Evolutionary conservation across 1,284 basidiomycete species (phyloP).

Genomic region (Trichosporon faecale): DNA sequence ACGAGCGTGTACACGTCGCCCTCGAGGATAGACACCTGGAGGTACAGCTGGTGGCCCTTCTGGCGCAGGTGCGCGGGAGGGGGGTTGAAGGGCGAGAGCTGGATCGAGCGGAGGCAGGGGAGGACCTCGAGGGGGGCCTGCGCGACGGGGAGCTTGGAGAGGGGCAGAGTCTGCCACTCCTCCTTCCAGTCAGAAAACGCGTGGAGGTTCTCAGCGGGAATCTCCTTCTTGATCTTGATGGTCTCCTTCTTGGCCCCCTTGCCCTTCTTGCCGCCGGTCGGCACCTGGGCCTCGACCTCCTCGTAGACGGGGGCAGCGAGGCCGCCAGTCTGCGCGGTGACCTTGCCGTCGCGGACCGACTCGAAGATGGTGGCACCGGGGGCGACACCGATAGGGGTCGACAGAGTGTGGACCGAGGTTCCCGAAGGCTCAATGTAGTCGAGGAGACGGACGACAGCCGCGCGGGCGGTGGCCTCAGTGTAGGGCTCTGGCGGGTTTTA

Average conservation of each 20-base stretch:
- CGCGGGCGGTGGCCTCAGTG: conserved; percentile 55
- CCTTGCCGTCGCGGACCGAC: conserved; percentile 52
- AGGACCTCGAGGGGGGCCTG: conserved; percentile 44
- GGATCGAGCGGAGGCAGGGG: conserved; percentile 54
- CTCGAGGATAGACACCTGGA: conserved; percentile 58
- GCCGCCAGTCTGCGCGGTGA: conserved; percentile 26
- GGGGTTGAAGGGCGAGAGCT: conserved; percentile 60
- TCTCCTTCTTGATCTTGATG: conserved; percentile 42
- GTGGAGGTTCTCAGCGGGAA: conserved; percentile 36
- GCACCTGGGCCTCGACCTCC: conserved; percentile 38
- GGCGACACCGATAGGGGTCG: conserved; percentile 52
- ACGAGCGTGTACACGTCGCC: conserved; percentile 58
- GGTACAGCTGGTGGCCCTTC: conserved; percentile 59
- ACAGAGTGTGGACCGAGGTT: conserved; percentile 47
- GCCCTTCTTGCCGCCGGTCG: conserved; percentile 34
- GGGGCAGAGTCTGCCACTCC: conserved; percentile 32
- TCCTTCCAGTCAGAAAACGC: conserved; percentile 53
- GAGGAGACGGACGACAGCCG: conserved; percentile 54
- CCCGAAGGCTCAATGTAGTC: conserved; percentile 55
- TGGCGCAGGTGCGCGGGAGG: conserved; percentile 58
- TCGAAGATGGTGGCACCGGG: conserved; percentile 56
- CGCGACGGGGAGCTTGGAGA: conserved; percentile 46
- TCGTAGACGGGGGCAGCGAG: conserved; percentile 32
- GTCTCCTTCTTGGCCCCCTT: conserved; percentile 42
- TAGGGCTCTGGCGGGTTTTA: conserved; percentile 50